Percentiles rank a stretch among this genome's conserved stretches.
These are phyloP conservation scores for Takashimella tepidaria DNA, from an alignment of 1,284 basidiomycete species.

Conservation along the genomic window DNA sequence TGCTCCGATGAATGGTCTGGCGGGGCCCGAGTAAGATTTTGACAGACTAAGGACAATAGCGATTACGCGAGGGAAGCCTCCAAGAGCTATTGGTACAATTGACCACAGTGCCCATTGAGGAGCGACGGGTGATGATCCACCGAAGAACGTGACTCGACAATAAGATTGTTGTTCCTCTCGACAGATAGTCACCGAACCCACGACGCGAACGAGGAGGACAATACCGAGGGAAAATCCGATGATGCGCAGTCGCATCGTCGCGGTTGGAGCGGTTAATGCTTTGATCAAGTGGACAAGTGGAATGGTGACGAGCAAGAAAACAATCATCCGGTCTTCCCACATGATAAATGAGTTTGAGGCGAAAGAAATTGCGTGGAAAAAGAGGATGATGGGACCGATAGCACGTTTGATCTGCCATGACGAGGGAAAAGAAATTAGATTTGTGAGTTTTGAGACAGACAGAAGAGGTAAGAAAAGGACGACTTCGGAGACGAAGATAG, in stretches of 20 bases:
- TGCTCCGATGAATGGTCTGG: conserved; percentile 58
- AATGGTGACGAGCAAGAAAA: conserved; percentile 63
- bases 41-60: conserved; percentile 60
- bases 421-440: conserved; percentile 5
- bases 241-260: conserved; percentile 67
- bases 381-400: conserved; percentile 54
- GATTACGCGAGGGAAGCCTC: conserved; percentile 57
- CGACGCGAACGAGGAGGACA: conserved; percentile 65
- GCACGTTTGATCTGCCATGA: conserved; percentile 24
- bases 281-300: conserved; percentile 57
- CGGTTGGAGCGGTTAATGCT: conserved; percentile 59
- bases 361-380: conserved; percentile 67
- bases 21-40: conserved; percentile 68
- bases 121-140: conserved; percentile 60
- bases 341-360: conserved; percentile 91
- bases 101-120: conserved; percentile 58
- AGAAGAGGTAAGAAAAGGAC: conserved; percentile 33
- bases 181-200: conserved; percentile 75
- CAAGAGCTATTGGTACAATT: conserved; percentile 55
- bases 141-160: conserved; percentile 80
- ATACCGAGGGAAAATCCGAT: conserved; percentile 64
- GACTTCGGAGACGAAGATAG: conserved; percentile 34
- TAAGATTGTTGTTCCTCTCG: conserved; percentile 88
- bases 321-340: conserved; percentile 84
- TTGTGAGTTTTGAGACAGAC: conserved; percentile 14